Evolutionary conservation across 2,329 filamentous ascomycete genomes (phyloP).

Genomic region (Calonectria multiphialidica): DNA sequence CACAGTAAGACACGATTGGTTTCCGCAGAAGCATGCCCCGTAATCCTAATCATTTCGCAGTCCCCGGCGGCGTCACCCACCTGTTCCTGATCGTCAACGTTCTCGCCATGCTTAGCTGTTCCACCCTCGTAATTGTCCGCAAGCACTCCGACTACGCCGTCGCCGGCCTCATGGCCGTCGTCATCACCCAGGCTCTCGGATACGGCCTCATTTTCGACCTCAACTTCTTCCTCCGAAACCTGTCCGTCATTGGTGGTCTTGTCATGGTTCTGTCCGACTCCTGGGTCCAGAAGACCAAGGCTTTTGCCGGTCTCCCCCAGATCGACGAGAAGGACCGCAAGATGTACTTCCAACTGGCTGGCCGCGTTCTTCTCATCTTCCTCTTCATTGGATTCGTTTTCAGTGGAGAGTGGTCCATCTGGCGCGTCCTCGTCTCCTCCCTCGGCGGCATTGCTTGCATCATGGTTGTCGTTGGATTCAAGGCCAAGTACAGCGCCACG

Average conservation of each 20-base stretch:
- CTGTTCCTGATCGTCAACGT: conserved; percentile 93
- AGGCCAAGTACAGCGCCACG: conserved; percentile 98
- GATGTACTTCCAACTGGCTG: conserved; percentile 99
- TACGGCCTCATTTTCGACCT: conserved; percentile 99
- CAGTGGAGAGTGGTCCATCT: conserved; percentile 91
- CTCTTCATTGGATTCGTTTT: conserved; percentile 97
- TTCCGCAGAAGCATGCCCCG: background rate
- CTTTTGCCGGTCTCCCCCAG: conserved; percentile 91
- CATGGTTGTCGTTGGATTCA: conserved; percentile 99
- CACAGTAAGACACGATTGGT: conserved; percentile 76
- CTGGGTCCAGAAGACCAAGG: conserved; percentile 97
- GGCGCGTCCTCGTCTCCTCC: conserved; percentile 86
- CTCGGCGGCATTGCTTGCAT: conserved; percentile 92
- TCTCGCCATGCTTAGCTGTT: conserved; percentile 86
- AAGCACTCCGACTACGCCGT: conserved; percentile 96
- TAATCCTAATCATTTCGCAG: conserved; percentile 60
- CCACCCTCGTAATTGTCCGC: conserved; percentile 87
- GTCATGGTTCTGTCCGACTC: conserved; percentile 98
- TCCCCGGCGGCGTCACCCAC: conserved; percentile 90
- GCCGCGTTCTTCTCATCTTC: conserved; percentile 95
- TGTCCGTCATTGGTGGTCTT: conserved; percentile 96
- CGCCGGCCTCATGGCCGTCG: conserved; percentile 88
- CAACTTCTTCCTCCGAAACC: conserved; percentile 99
- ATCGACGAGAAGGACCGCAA: conserved; percentile 99
- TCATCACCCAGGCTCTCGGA: conserved; percentile 92